Evolutionary conservation across 495 filamentous ascomycete species (phyloP).

Genomic region (Penicillium salamii): DNA sequence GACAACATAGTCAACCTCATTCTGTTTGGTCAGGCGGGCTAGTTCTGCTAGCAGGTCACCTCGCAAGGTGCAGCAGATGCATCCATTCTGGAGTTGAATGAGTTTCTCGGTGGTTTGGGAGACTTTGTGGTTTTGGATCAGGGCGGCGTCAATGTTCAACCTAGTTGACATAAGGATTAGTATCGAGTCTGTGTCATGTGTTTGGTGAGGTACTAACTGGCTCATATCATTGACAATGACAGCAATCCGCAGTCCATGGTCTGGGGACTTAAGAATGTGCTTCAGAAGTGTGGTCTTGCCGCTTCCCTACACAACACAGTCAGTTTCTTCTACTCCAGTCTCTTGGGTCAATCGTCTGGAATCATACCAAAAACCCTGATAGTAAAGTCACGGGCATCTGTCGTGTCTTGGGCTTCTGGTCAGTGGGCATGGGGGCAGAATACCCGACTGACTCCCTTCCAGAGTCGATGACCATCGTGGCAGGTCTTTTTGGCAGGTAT

Average conservation of each 20-base stretch:
- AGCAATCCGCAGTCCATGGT: conserved; percentile 54
- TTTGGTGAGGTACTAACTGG: conserved; percentile 25
- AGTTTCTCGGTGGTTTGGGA: conserved; percentile 53
- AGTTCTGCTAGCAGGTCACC: conserved; percentile 57
- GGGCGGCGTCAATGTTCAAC: conserved; percentile 55
- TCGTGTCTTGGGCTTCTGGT: conserved; percentile 8
- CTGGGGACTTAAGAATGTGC: conserved; percentile 48
- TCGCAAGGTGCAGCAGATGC: conserved; percentile 60
- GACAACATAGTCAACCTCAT: conserved; percentile 54
- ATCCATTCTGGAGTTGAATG: conserved; percentile 60
- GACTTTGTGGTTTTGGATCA: conserved; percentile 51
- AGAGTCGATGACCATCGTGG: conserved; percentile 33
- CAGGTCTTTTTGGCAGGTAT: background rate
- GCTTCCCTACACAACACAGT: conserved; percentile 35
- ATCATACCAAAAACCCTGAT: conserved; percentile 44
- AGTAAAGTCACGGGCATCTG: conserved; percentile 46
- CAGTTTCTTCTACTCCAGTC: background rate
- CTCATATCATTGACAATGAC: conserved; percentile 61
- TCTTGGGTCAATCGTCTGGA: background rate
- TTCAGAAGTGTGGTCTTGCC: conserved; percentile 59
- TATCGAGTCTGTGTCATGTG: background rate
- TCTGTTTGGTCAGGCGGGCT: conserved; percentile 44
- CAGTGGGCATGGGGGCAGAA: conserved; percentile 8
- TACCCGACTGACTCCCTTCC: conserved; percentile 23
- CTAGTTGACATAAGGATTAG: conserved; percentile 16